Evolutionary conservation across 306 rosid genomes (phyloP).

Genomic region (Cicer pinnatifidum): DNA sequence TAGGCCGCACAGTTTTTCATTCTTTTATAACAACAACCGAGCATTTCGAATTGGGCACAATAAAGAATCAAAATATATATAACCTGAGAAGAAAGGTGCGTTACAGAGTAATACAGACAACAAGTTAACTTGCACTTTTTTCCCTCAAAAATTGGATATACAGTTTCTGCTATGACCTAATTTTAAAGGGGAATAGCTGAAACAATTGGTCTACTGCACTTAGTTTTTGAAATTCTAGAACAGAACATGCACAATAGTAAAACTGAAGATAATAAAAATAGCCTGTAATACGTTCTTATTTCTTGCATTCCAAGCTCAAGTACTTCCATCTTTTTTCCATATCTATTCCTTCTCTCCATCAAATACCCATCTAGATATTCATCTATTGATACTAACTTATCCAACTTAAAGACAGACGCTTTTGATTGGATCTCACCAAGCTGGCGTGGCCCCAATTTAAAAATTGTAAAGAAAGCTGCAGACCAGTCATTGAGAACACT

Average conservation of each 20-base stretch:
- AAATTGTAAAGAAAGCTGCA: constrained; percentile 86
- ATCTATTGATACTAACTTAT: constrained; percentile 84
- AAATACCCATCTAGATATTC: constrained; percentile 94
- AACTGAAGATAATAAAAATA: constrained; percentile 86
- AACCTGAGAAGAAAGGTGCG: constrained; percentile 11
- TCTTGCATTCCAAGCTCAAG: constrained; percentile 97
- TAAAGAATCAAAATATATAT: constrained; percentile 47
- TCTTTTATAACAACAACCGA: constrained; percentile 17
- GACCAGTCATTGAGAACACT: constrained; percentile 89
- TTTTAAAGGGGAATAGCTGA: constrained; percentile 68
- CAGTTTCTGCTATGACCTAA: constrained; percentile 46
- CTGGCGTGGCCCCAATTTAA: constrained; percentile 69
- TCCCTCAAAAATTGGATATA: constrained; percentile 49
- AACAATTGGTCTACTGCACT: constrained; percentile 75
- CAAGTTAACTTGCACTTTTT: constrained; percentile 36
- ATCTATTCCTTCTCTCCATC: constrained; percentile 90
- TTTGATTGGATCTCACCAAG: constrained; percentile 54
- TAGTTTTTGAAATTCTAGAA: constrained; percentile 91
- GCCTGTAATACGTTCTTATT: constrained; percentile 96
- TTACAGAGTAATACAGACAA: constrained; percentile 39
- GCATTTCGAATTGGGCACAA: constrained; percentile 28
- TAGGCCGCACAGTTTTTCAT: neutral
- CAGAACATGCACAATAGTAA: constrained; percentile 94
- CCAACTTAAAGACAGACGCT: constrained; percentile 51
- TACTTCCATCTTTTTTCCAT: constrained; percentile 94